Evolutionary conservation across 2,329 filamentous ascomycete genomes (phyloP), one percentile per base, ranked within the genome.

Genomic region (Phyllosticta citriasiana): DNA sequence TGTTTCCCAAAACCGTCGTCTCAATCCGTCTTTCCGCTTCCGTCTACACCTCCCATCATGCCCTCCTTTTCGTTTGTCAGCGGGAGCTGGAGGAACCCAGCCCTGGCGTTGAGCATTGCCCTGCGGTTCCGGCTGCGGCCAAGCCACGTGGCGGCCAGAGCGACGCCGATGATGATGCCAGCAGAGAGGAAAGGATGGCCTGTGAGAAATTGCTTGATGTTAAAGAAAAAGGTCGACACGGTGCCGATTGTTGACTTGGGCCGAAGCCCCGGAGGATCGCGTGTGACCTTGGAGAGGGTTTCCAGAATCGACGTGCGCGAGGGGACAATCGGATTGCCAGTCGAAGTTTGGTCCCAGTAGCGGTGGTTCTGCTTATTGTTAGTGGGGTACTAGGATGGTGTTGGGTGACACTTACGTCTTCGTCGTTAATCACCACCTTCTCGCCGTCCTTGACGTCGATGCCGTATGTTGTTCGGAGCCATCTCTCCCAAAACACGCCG

Each of bases 401-500:
- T 27, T 6, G 8, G 53, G 3, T 22, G 60, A 63, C 6, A 81
- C 89, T 88, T 80, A 96, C 91, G 74, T 96, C 91, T 79, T 97
- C 90, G 68, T 99, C 94, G 67, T 97, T 97, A 76, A 99, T 94
- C 63, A 99, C 88, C 60, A 99, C 89, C 64, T 90, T 85, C 74
- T 97, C 94, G 55, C 93, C 92, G 64, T 94, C 86, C 64, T 79
- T 80, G 33, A 94, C 86, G 67, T 95, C 89, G 66, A 97, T 88
- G 60, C 93, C 93, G 70, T 96, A 99, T 0, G 93, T 97, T n/a
- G 88, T 92, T 66, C 88, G 84, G 65, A 99, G 85, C 94, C 94
- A 99, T 64, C 93, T 84, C 75, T 97, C 92, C 94, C 94, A 99
- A 74, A 97, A 97, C 7, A 90, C 84, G 57, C 92, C 91, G 72